phyloP scores from a whole-genome alignment of 2,329 filamentous ascomycete genomes.

The Cercospora beticola region DNA sequence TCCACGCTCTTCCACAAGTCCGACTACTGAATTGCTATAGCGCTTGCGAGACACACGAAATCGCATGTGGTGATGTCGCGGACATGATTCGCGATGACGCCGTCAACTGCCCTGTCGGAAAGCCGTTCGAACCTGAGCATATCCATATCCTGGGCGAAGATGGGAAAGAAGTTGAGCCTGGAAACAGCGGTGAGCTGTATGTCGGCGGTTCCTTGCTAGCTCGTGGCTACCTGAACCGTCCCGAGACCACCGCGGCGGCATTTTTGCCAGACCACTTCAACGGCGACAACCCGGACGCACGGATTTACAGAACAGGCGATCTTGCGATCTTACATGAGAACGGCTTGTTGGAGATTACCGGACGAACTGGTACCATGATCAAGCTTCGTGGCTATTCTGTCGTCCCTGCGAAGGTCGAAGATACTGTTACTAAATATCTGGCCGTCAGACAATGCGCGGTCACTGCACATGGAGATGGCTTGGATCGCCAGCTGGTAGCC shows the following conservation, averaged over 20 bases:
- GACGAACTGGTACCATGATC: slow-evolving; percentile 75
- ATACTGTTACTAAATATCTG: slow-evolving; percentile 66
- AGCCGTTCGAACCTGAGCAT: slow-evolving; percentile 64
- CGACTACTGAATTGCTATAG: slow-evolving; percentile 78
- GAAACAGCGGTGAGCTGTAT: slow-evolving; percentile 69
- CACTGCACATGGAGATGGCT: slow-evolving; percentile 70
- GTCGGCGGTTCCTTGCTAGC: slow-evolving; percentile 73
- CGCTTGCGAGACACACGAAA: slow-evolving; percentile 78
- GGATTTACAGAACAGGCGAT: slow-evolving; percentile 75
- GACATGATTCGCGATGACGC: slow-evolving; percentile 62
- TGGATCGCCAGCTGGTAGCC: slow-evolving; percentile 73
- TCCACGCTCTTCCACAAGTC: slow-evolving; percentile 66
- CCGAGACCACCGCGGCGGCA: slow-evolving; percentile 71
- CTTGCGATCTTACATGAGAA: slow-evolving; percentile 65
- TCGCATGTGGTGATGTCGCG: slow-evolving; percentile 72
- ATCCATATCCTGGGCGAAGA: slow-evolving; percentile 72
- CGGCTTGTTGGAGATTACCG: slow-evolving; percentile 71
- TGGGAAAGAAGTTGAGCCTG: slow-evolving; percentile 62
- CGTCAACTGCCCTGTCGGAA: slow-evolving; percentile 71
- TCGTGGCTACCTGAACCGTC: slow-evolving; percentile 75
- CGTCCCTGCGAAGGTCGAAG: slow-evolving; percentile 74
- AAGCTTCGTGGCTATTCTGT: slow-evolving; percentile 78
- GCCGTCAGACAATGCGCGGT: slow-evolving; percentile 72
- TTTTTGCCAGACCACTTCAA: slow-evolving; percentile 68
- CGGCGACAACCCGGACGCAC: slow-evolving; percentile 54